These are phyloP conservation scores for Phytophthora hybrid DNA, from an alignment of 352 stramenopile species.

Conservation along the genomic window DNA sequence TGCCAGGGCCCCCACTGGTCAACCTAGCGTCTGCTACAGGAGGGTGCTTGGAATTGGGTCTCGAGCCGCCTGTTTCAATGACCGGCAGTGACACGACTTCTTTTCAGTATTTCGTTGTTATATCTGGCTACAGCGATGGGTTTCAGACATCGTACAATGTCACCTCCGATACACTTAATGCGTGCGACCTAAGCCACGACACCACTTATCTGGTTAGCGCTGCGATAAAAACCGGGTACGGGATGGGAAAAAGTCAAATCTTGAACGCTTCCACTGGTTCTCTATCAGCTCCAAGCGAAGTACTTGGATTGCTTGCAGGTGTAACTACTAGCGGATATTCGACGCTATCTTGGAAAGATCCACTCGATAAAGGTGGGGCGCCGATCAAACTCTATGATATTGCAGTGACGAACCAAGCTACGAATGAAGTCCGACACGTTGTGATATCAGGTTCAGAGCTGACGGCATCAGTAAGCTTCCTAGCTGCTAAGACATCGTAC, in stretches of 20 bases:
- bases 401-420: constrained; percentile 21
- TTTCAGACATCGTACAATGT: constrained; percentile 9
- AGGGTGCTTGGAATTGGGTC: constrained; percentile 7
- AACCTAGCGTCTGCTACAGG: constrained; percentile 28
- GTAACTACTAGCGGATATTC: constrained; percentile 38
- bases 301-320: constrained; percentile 23
- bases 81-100: constrained; percentile 36
- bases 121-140: neutral
- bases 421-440: constrained; percentile 7
- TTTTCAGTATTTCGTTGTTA: constrained; percentile 28
- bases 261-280: constrained; percentile 30
- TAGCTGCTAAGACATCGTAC: constrained; percentile 40
- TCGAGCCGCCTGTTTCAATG: constrained; percentile 30
- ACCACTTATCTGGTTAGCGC: constrained; percentile 40
- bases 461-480: constrained; percentile 25
- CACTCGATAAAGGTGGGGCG: constrained; percentile 43
- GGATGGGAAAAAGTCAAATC: constrained; percentile 28
- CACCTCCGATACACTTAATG: neutral
- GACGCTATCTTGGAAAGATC: constrained; percentile 40
- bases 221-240: constrained; percentile 34
- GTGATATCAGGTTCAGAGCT: constrained; percentile 18
- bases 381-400: constrained; percentile 40
- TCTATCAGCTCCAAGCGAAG: constrained; percentile 29
- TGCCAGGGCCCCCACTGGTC: constrained; percentile 40
- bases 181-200: constrained; percentile 35